Evolutionary conservation across 768 basidiomycete genomes (phyloP), one percentile per base, ranked within the genome.

Genomic region (Hebeloma cylindrosporum): DNA sequence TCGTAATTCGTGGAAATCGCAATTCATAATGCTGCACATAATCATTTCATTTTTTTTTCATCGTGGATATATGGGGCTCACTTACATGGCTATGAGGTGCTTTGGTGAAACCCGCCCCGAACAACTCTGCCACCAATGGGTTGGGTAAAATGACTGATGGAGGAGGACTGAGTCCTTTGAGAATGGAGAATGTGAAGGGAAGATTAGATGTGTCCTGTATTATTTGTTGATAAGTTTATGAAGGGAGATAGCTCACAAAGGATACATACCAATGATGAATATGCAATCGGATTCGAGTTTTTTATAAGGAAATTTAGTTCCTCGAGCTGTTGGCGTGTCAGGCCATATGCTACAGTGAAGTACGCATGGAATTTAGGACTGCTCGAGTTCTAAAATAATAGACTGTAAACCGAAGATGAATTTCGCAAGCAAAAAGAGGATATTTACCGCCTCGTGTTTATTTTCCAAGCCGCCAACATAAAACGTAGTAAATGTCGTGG

Each of bases 31-130:
- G 72, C 89, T 92, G 48, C 10, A 31, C 38, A 32, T 14, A 22
- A 3, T n/a, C 23, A 23, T 9, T 35, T 20, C 27, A 26, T 5
- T 13, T 16, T 7, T 18, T 28, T 26, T 6, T 3, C 20, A 23
- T n/a, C 8, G 26, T 23, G 8, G 8, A 35, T 4, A 5, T 29
- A 31, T 9, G 18, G 8, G 26, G 40, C 21, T 18, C 5, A 60
- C 74, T 40, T 42, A 88, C 88, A 56, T 75, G 68, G 58, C 78
- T 77, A 18, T 66, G 52, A 0, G 70, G 67, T n/a, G 81, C 65
- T 59, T 87, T 88, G 22, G 84, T 85, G 56, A 92, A 94, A 1
- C 91, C 87, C 3, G 87, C 92, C 9, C 92, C 91, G 48, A 79
- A 82, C 3, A 94, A 57, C 54, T 93, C 90, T 2, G 74, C 81